phyloP scores from a whole-genome alignment of 805 yeast genomes.

The Candida ascalaphidarum region DNA sequence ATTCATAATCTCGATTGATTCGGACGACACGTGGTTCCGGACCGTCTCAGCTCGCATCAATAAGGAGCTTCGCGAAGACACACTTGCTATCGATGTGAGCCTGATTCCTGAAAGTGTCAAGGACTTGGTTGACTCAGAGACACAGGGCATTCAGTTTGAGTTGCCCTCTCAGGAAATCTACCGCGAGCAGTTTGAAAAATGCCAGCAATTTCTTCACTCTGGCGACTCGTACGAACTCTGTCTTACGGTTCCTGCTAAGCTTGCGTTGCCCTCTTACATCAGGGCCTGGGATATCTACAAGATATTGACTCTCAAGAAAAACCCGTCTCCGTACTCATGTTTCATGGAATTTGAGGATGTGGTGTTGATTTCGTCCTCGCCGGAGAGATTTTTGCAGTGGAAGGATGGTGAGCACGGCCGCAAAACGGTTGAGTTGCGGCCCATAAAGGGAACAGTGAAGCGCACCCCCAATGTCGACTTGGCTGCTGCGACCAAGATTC shows the following conservation, averaged over 20 bases:
- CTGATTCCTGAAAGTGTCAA: conserved; percentile 16
- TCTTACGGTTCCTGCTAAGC: conserved; percentile 66
- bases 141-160: conserved; percentile 25
- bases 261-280: conserved; percentile 40
- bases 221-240: conserved; percentile 96
- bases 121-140: conserved; percentile 13
- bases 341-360: conserved; percentile 63
- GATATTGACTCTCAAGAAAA: conserved; percentile 48
- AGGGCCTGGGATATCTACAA: conserved; percentile 77
- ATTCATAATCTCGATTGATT: conserved; percentile 44
- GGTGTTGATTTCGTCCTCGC: conserved; percentile 76
- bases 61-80: conserved; percentile 3
- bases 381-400: conserved; percentile 91
- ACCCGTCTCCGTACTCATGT: conserved; percentile 92
- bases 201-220: conserved; percentile 58
- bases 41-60: conserved; percentile 5
- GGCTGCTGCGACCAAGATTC: conserved; percentile 52
- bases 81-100: conserved; percentile 6
- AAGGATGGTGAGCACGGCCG: conserved; percentile 22
- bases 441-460: conserved; percentile 92
- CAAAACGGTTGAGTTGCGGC: conserved; percentile 68
- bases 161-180: conserved; percentile 52
- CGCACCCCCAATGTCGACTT: conserved; percentile 47
- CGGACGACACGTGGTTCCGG: conserved; percentile 33
- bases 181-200: conserved; percentile 42